phyloP scores from a whole-genome alignment of 345 rosid genomes.

The Camelina sativa region DNA sequence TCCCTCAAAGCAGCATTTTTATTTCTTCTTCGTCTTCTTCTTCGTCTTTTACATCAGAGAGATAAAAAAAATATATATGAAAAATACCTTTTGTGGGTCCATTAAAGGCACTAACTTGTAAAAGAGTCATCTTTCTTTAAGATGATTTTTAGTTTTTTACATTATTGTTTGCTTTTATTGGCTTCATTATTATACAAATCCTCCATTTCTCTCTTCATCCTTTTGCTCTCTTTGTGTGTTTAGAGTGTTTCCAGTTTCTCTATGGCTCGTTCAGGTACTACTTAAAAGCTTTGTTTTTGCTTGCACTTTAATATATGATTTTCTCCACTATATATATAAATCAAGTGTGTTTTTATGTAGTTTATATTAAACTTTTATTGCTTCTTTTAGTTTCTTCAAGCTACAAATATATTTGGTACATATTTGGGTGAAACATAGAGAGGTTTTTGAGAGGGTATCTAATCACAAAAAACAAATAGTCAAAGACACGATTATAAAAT shows the following conservation, averaged over 20 bases:
- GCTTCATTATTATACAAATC: constrained; percentile 41
- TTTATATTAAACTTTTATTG: constrained; percentile 16
- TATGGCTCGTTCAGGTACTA: constrained; percentile 57
- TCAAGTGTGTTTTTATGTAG: constrained; percentile 8
- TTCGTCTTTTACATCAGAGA: constrained; percentile 33
- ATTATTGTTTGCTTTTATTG: constrained; percentile 36
- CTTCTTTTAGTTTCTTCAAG: constrained; percentile 36
- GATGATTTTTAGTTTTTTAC: constrained; percentile 28
- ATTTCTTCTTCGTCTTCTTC: constrained; percentile 47
- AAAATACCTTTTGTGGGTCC: constrained; percentile 68
- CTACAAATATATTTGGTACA: constrained; percentile 33
- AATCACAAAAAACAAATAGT: constrained; percentile 27
- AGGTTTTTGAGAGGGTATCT: constrained; percentile 12
- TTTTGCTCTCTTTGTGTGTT: constrained; percentile 40
- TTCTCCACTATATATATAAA: constrained; percentile 12
- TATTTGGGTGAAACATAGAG: constrained; percentile 25
- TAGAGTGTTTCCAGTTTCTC: constrained; percentile 40
- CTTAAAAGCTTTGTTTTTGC: constrained; percentile 27
- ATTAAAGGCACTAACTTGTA: constrained; percentile 46
- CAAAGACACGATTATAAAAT: constrained; percentile 1
- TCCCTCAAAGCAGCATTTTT: constrained; percentile 50
- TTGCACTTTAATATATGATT: constrained; percentile 23
- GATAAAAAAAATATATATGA: constrained; percentile 12
- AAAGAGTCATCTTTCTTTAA: constrained; percentile 36
- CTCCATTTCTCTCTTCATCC: constrained; percentile 38